A percentile compares a stretch with the other conserved stretches of the same genome.
These are phyloP conservation scores for Akebia trifoliata DNA, from an alignment of 164 flowering plant genomes.

Conservation along the genomic window DNA sequence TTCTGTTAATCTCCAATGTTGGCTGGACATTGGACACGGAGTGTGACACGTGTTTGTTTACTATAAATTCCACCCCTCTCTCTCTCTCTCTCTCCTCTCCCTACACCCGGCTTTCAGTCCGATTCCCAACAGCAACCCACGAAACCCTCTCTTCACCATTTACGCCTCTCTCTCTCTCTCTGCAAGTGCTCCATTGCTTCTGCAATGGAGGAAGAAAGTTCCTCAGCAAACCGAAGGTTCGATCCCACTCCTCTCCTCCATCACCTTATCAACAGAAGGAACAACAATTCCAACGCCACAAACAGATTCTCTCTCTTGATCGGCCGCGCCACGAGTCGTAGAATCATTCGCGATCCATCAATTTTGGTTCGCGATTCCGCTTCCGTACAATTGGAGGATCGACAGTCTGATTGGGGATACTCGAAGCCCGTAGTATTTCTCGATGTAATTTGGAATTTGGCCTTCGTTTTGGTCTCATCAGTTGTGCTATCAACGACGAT, in stretches of 20 bases:
- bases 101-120: neutral
- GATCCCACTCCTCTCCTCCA: conserved; percentile 14
- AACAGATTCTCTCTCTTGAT: conserved; percentile 6
- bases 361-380: conserved; percentile 11
- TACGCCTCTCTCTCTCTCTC: conserved; percentile 3
- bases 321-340: neutral
- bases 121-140: conserved; percentile 2
- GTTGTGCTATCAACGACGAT: conserved; percentile 34
- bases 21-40: no score
- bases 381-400: no score
- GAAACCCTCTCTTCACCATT: conserved; percentile 4
- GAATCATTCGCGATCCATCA: conserved; percentile 6
- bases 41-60: no score
- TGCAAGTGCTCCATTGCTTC: neutral
- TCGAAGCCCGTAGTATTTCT: conserved; percentile 48
- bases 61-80: no score
- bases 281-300: neutral
- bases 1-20: no score
- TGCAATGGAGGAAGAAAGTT: conserved; percentile 14
- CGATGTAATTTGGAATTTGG: conserved; percentile 61
- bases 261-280: neutral
- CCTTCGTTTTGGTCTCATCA: conserved; percentile 45
- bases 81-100: no score
- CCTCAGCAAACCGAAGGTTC: conserved; percentile 5
- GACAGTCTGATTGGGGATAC: conserved; percentile 19